phyloP scores from a whole-genome alignment of 495 filamentous ascomycete genomes.

The Penicillium salamii region DNA sequence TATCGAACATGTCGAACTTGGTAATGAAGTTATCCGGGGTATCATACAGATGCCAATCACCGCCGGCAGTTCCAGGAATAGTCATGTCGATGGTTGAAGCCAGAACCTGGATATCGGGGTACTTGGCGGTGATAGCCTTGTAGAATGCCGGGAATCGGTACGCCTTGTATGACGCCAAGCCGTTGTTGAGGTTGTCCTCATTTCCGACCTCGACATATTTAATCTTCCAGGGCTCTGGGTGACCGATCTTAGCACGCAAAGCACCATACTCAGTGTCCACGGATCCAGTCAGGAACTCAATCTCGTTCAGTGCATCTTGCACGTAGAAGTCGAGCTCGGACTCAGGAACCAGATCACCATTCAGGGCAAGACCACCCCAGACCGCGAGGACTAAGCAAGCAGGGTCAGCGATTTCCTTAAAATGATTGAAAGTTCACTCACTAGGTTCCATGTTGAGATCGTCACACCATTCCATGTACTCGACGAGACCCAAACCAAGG shows the following conservation, averaged over 20 bases:
- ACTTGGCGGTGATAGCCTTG: slow-evolving; percentile 47
- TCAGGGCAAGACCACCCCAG: slow-evolving; percentile 58
- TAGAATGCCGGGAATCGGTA: slow-evolving; percentile 46
- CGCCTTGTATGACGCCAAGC: slow-evolving; percentile 34
- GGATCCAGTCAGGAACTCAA: slow-evolving; percentile 50
- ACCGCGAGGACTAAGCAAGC: slow-evolving; percentile 48
- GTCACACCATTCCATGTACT: slow-evolving; percentile 66
- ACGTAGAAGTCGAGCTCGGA: slow-evolving; percentile 39
- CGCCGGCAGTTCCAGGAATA: slow-evolving; percentile 34
- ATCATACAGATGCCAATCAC: slow-evolving; percentile 51
- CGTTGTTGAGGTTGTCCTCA: slow-evolving; percentile 49
- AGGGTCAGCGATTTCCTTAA: neutral
- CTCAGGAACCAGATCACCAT: slow-evolving; percentile 39
- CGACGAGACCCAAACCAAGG: slow-evolving; percentile 54
- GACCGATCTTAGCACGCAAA: slow-evolving; percentile 44
- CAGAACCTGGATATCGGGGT: slow-evolving; percentile 49
- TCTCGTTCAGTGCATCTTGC: slow-evolving; percentile 59
- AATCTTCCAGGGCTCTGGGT: slow-evolving; percentile 46
- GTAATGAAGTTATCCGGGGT: slow-evolving; percentile 48
- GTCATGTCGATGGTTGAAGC: slow-evolving; percentile 41
- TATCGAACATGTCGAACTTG: slow-evolving; percentile 55
- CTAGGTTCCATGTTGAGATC: slow-evolving; percentile 58
- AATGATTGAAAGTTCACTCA: slow-evolving; percentile 4
- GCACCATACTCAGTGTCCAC: slow-evolving; percentile 39
- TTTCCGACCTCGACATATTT: slow-evolving; percentile 54